A percentile compares a stretch with the other conserved stretches of the same genome.
Evolutionary conservation across 805 yeast genomes (phyloP).

Genomic region (Wickerhamiella nectarea): DNA sequence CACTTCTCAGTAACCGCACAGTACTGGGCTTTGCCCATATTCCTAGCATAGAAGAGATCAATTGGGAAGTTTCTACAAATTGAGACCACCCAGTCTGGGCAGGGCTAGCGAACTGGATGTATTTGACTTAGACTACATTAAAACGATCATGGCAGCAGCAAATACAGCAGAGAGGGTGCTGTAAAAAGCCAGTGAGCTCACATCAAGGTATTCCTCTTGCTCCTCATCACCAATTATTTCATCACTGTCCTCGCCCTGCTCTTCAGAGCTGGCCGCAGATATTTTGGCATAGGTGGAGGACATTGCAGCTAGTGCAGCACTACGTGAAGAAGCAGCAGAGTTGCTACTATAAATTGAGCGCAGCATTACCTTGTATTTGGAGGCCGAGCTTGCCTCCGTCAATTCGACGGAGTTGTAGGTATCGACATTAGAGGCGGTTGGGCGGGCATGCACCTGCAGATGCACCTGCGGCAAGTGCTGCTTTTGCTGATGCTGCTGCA

Average conservation of each 20-base stretch:
- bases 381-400: not conserved
- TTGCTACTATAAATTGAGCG: constrained; percentile 1
- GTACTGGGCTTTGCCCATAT: no score
- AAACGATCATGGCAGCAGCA: no score
- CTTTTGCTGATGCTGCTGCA: not conserved
- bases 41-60: no score
- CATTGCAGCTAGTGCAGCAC: not conserved
- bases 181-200: no score
- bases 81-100: no score
- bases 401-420: not conserved
- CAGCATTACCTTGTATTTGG: not conserved
- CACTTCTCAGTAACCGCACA: no score
- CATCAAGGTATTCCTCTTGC: no score
- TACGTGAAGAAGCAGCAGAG: not conserved
- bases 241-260: not conserved
- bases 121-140: no score
- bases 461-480: not conserved
- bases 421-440: not conserved
- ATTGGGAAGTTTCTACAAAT: no score
- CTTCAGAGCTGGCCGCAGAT: not conserved
- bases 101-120: no score
- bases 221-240: not conserved
- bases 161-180: no score
- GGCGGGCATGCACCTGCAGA: no score
- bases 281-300: not conserved